Conservation (phyloP, 106 monocot genomes). For the Allium cepa region DNA sequence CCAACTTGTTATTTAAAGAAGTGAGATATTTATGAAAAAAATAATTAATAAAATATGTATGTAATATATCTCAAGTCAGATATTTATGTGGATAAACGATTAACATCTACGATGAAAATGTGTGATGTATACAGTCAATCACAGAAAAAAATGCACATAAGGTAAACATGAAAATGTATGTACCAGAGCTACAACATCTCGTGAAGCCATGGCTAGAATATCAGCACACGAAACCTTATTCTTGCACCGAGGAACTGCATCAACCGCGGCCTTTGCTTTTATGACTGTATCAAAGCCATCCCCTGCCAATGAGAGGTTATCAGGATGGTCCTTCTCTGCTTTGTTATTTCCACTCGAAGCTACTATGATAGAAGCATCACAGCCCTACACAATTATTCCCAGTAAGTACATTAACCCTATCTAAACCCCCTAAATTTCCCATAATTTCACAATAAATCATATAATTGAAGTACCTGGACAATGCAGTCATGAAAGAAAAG, state of each 20-base stretch:
- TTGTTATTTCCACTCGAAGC: conserved; percentile 50
- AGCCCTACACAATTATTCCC: conserved; percentile 35
- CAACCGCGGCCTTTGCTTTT: conserved; percentile 88
- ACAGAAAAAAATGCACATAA: background rate
- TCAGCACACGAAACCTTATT: conserved; percentile 96
- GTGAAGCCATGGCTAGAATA: conserved; percentile 73
- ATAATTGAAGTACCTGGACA: conserved; percentile 2
- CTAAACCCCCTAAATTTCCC: too few relatives aligned
- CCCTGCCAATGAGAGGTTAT: conserved; percentile 77
- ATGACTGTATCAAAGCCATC: conserved; percentile 93
- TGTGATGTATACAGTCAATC: too few relatives aligned
- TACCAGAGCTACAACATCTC: conserved; percentile 77
- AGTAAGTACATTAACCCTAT: too few relatives aligned
- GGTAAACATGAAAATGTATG: background rate
- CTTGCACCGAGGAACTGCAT: conserved; percentile 60
- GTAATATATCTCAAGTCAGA: too few relatives aligned
- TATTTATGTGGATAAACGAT: background rate
- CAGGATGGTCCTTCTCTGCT: conserved; percentile 79
- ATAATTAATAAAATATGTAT: too few relatives aligned
- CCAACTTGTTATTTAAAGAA: too few relatives aligned
- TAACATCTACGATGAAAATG: too few relatives aligned
- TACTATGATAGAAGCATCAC: conserved; percentile 79
- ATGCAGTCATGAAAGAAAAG: conserved; percentile 98
- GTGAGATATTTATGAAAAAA: too few relatives aligned
- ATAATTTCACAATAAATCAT: background rate